These are phyloP conservation scores for Grifola frondosa DNA, from an alignment of 1,284 basidiomycete species.

Conservation along the genomic window DNA sequence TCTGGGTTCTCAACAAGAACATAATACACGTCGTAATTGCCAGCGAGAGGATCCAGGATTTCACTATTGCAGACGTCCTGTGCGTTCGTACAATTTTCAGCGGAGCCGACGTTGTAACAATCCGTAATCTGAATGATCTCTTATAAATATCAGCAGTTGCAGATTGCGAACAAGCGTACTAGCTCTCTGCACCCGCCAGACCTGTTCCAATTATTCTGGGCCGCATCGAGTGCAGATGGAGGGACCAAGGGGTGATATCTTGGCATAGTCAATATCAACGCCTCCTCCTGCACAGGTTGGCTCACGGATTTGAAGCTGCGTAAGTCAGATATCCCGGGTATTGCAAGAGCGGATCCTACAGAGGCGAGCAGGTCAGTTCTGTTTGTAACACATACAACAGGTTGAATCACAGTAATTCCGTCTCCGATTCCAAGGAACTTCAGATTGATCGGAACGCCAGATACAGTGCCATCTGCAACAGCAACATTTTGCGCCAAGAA, in stretches of 20 bases:
- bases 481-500: constrained; percentile 60
- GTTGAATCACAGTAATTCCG: constrained; percentile 56
- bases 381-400: too few relatives aligned
- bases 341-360: constrained; percentile 55
- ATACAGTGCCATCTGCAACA: constrained; percentile 46
- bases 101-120: constrained; percentile 47
- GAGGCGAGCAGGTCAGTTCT: too few relatives aligned
- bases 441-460: constrained; percentile 52
- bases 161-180: constrained; percentile 25
- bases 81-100: constrained; percentile 49
- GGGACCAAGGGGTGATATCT: constrained; percentile 49
- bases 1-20: constrained; percentile 48
- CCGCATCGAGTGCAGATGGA: constrained; percentile 36
- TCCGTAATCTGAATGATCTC: constrained; percentile 39
- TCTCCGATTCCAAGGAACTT: constrained; percentile 62
- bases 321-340: constrained; percentile 58
- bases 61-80: constrained; percentile 54
- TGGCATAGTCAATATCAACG: not conserved
- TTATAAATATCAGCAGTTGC: not conserved
- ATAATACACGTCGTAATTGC: constrained; percentile 51
- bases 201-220: constrained; percentile 44
- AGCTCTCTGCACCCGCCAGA: constrained; percentile 48
- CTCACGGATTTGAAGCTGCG: constrained; percentile 46
- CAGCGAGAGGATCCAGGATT: constrained; percentile 48
- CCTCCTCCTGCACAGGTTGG: too few relatives aligned